Conservation (phyloP, 768 basidiomycete genomes). For the Thelephora ganbajun region DNA sequence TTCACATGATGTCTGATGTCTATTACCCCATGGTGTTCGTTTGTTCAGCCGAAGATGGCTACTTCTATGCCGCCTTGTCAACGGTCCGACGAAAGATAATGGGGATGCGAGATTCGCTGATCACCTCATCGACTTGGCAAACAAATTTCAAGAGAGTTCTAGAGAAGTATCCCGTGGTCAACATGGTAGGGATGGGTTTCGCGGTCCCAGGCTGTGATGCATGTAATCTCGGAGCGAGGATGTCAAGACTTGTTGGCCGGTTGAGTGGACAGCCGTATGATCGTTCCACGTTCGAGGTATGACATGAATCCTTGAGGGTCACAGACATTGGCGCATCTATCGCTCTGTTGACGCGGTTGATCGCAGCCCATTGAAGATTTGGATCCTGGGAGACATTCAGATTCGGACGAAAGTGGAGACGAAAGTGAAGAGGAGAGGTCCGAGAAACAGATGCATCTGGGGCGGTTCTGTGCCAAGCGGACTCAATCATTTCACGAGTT, state of each 20-base stretch:
- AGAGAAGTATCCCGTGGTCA: constrained; percentile 53
- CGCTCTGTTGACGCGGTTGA: constrained; percentile 2
- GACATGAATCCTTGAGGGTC: constrained; percentile 4
- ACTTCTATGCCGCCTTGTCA: constrained; percentile 59
- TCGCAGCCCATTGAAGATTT: constrained; percentile 12
- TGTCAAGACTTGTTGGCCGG: constrained; percentile 48
- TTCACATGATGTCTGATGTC: background rate
- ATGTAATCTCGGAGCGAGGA: constrained; percentile 59
- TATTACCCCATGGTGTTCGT: background rate
- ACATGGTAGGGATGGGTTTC: constrained; percentile 36
- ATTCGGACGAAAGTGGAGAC: constrained; percentile 11
- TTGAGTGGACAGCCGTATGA: constrained; percentile 63
- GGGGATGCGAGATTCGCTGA: constrained; percentile 60
- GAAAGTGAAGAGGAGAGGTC: constrained; percentile 12
- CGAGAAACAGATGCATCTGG: constrained; percentile 40
- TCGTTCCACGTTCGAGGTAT: constrained; percentile 49
- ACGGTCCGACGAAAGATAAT: constrained; percentile 55
- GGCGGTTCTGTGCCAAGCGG: constrained; percentile 68
- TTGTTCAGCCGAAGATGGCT: constrained; percentile 35
- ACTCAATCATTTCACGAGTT: constrained; percentile 57
- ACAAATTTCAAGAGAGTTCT: constrained; percentile 51
- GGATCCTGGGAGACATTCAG: too few species aligned
- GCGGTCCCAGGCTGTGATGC: constrained; percentile 63
- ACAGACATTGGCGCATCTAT: background rate
- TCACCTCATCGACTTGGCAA: constrained; percentile 78